Conservation (phyloP, 1,284 basidiomycete genomes). For the Melampsora larici-populina region DNA sequence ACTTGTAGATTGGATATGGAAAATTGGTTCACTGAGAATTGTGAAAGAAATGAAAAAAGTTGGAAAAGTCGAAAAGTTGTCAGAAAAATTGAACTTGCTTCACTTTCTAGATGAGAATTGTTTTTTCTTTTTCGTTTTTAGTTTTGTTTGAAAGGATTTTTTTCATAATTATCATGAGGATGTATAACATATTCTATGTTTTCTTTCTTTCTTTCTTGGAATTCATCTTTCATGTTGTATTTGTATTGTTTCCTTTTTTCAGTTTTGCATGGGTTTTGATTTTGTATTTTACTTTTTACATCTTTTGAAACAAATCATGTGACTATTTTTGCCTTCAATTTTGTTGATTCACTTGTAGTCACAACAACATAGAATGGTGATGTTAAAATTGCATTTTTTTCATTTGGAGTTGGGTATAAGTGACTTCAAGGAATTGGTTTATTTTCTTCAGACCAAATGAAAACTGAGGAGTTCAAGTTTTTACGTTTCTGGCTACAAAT, state of each 20-base stretch:
- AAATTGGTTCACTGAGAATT: slow-evolving; percentile 67
- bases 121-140: not conserved
- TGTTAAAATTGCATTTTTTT: too few species aligned
- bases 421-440: too few species aligned
- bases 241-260: too few species aligned
- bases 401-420: too few species aligned
- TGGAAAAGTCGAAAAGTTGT: slow-evolving; percentile 77
- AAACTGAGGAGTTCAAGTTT: too few species aligned
- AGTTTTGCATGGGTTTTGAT: not conserved
- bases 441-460: too few species aligned
- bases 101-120: slow-evolving; percentile 41
- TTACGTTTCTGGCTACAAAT: too few species aligned
- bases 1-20: slow-evolving; percentile 75
- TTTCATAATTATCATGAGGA: not conserved
- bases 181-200: not conserved
- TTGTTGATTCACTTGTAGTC: too few species aligned
- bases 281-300: not conserved
- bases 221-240: too few species aligned
- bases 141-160: not conserved
- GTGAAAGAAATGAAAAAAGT: slow-evolving; percentile 74
- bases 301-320: not conserved
- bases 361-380: too few species aligned
- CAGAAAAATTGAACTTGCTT: slow-evolving; percentile 66
- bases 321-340: not conserved
- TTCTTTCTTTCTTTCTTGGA: not conserved